phyloP scores from a whole-genome alignment of 2,329 filamentous ascomycete species.

The Verruconis gallopava region DNA sequence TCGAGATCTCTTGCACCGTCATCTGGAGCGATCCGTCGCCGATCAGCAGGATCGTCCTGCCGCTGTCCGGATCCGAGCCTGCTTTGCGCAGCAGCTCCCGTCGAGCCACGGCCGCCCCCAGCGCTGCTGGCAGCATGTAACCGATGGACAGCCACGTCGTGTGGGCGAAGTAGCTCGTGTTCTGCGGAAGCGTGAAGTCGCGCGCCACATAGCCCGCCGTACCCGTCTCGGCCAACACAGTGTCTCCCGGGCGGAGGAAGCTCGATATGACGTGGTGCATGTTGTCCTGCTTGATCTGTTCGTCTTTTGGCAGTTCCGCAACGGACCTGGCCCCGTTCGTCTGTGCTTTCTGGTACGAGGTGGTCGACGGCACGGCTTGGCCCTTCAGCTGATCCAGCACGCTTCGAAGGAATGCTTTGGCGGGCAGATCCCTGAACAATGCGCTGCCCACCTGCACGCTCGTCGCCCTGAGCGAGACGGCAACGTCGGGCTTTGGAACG shows the following conservation, averaged over 20 bases:
- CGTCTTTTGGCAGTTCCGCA: background rate
- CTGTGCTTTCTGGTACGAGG: slow-evolving; percentile 34
- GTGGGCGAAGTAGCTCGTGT: slow-evolving; percentile 23
- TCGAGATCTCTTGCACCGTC: slow-evolving; percentile 52
- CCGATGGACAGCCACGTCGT: slow-evolving; percentile 33
- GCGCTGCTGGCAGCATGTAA: slow-evolving; percentile 28
- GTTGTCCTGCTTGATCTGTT: slow-evolving; percentile 1
- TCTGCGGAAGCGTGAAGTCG: background rate
- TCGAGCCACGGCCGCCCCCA: slow-evolving; percentile 35
- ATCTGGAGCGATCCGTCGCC: slow-evolving; percentile 54
- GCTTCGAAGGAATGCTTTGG: slow-evolving; percentile 7
- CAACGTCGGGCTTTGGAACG: slow-evolving; percentile 23
- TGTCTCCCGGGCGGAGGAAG: slow-evolving; percentile 26
- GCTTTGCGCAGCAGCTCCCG: slow-evolving; percentile 27
- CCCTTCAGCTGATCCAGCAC: slow-evolving; percentile 36
- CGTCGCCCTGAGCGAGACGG: slow-evolving; percentile 23
- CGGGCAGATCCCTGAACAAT: slow-evolving; percentile 19
- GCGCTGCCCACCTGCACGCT: slow-evolving; percentile 22
- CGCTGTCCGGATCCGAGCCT: slow-evolving; percentile 9
- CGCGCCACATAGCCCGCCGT: slow-evolving; percentile 23
- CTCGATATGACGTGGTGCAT: background rate
- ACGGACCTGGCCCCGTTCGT: slow-evolving; percentile 30
- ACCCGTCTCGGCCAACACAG: slow-evolving; percentile 30
- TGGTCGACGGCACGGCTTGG: background rate
- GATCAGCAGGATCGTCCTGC: slow-evolving; percentile 43